Conservation (phyloP, 257 asterid species). For the Prunella vulgaris region DNA sequence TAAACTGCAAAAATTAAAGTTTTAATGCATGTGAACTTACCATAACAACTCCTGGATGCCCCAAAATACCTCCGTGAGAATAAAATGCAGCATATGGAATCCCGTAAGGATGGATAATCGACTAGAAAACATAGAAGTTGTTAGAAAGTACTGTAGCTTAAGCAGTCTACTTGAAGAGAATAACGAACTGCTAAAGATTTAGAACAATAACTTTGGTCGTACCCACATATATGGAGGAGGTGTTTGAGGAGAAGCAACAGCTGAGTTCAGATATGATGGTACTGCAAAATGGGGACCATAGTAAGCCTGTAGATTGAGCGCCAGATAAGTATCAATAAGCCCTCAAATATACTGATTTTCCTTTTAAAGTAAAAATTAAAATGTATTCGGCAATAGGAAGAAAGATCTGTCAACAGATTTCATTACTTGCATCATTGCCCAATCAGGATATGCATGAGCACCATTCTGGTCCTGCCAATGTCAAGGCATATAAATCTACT, state of each 20-base stretch:
- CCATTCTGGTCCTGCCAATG: conserved; percentile 66
- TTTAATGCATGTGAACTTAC: conserved; percentile 43
- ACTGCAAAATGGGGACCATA: conserved; percentile 86
- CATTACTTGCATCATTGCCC: conserved; percentile 88
- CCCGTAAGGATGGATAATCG: conserved; percentile 82
- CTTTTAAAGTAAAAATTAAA: neutral
- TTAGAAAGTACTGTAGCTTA: neutral
- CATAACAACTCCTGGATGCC: conserved; percentile 71
- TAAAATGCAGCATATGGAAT: conserved; percentile 74
- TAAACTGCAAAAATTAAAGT: neutral
- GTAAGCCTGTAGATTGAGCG: conserved; percentile 54
- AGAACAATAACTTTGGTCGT: conserved; percentile 65
- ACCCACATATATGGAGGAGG: conserved; percentile 91
- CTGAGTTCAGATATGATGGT: conserved; percentile 74
- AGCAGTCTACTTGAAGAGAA: neutral
- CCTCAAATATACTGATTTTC: neutral
- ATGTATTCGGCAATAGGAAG: neutral
- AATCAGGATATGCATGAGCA: conserved; percentile 68
- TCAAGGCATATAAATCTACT: conserved; percentile 15
- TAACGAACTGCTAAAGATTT: neutral
- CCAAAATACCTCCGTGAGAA: conserved; percentile 70
- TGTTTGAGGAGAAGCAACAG: conserved; percentile 64
- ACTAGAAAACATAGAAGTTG: conserved; percentile 32
- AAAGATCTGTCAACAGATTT: neutral
- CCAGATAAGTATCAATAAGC: conserved; percentile 4